These are phyloP conservation scores for Caryopteris hybrid DNA, from an alignment of 305 asterid genomes.

Conservation along the genomic window DNA sequence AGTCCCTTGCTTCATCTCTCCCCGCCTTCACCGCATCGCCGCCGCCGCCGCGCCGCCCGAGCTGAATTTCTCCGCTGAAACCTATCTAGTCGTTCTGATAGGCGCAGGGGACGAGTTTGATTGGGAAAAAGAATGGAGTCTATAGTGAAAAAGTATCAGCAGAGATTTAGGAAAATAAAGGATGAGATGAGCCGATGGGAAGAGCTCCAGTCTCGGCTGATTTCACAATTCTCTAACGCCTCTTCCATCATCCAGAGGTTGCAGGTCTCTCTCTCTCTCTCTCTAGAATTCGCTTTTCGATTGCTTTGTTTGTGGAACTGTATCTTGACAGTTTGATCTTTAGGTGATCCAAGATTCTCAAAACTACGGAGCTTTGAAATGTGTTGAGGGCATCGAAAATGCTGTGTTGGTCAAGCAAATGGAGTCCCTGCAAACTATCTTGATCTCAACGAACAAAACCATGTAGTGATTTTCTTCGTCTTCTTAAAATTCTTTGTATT, in stretches of 20 bases:
- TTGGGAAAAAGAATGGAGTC: conserved; percentile 45
- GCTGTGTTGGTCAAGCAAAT: conserved; percentile 61
- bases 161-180: conserved; percentile 53
- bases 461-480: conserved; percentile 21
- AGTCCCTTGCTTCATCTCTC: background rate
- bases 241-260: conserved; percentile 67
- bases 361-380: conserved; percentile 52
- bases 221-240: conserved; percentile 57
- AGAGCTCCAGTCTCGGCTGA: conserved; percentile 53
- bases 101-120: background rate
- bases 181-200: conserved; percentile 69
- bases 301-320: background rate
- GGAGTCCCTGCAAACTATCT: conserved; percentile 55
- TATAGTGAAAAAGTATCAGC: conserved; percentile 58
- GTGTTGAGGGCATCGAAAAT: conserved; percentile 52
- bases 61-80: background rate
- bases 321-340: conserved; percentile 1
- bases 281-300: background rate
- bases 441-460: conserved; percentile 51
- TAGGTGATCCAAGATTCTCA: conserved; percentile 49
- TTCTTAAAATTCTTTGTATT: background rate
- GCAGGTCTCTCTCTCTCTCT: conserved; percentile 38
- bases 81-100: background rate
- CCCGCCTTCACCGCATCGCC: background rate
- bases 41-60: background rate